phyloP scores from a whole-genome alignment of 208 protist genomes.

The Wallacemonas rigidus region DNA sequence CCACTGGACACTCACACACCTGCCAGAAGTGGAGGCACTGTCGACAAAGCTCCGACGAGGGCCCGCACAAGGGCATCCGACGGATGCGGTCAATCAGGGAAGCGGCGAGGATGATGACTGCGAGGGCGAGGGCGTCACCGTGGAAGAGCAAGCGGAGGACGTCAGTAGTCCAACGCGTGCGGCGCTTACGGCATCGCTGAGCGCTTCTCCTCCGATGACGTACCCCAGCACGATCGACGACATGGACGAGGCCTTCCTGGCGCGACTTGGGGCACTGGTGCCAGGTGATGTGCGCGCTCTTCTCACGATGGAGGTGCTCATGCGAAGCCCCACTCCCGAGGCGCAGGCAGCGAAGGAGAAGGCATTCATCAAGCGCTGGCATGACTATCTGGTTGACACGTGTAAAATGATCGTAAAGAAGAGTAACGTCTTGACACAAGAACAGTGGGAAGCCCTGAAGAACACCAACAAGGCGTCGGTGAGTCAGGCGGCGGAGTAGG shows the following conservation, averaged over 20 bases:
- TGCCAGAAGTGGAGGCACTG: slow-evolving; percentile 24
- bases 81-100: neutral
- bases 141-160: neutral
- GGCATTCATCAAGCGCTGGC: slow-evolving; percentile 36
- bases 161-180: neutral
- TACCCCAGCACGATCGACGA: slow-evolving; percentile 1
- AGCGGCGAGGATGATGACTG: neutral
- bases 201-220: neutral
- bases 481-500: no score
- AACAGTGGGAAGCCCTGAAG: slow-evolving; percentile 9
- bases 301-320: slow-evolving; percentile 22
- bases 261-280: slow-evolving; percentile 19
- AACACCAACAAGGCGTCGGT: neutral
- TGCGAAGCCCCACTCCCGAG: slow-evolving; percentile 18
- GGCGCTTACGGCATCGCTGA: no score
- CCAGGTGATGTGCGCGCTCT: slow-evolving; percentile 31
- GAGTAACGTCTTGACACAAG: slow-evolving; percentile 31
- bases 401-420: slow-evolving; percentile 37
- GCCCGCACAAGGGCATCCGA: neutral
- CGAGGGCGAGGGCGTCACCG: neutral
- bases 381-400: slow-evolving; percentile 21
- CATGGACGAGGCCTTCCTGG: slow-evolving; percentile 22
- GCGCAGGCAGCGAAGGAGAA: slow-evolving; percentile 26
- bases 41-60: neutral
- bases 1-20: slow-evolving; percentile 34